Evolutionary conservation across 2,329 filamentous ascomycete genomes (phyloP), one percentile per base, ranked within the genome.

Genomic region (Colletotrichum salicis): DNA sequence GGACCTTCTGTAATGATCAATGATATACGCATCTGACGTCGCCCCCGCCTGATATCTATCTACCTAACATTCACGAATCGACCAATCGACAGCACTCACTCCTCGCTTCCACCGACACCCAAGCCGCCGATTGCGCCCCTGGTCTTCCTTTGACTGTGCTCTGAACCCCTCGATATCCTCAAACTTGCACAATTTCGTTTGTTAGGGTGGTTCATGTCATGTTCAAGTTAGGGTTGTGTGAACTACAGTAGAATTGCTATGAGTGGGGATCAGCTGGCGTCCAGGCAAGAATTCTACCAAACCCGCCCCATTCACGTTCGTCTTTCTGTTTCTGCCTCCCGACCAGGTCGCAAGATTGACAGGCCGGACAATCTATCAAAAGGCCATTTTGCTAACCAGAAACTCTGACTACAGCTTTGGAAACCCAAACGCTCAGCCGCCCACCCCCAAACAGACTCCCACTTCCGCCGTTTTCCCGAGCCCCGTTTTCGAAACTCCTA

Each of bases 381-480:
- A 76, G 58, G 70, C 37, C 67, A 64, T 71, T 71, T 76, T 74
- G 79, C 83, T 86, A 77, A 87, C 78, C 75, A 72, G 35, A 48
- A 69, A 67, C 76, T 51, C 71, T 76, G 64, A 76, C 70, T 70
- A 75, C 79, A 91, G 89, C 86, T 89, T 89, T 88, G 88, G 88
- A 85, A 86, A 89, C 84, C 84, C 87, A 84, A 89, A 87, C 86
- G 86, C 86, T 85, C 87, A 87, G 79, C 88, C 88, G 77, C 87
- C 85, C 56, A 90, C 88, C 67, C 88, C 89, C 67, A 86, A 85
- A 79, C 84, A 87, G 78, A 91, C 88, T 35, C 88, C 89, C 67
- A 87, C 84, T 41, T 86, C 87, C 66, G 79, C 85, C 76, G 78
- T 83, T 67, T 88, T 89, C 74, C 84, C 87, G 72, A 90, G 85